Percentiles rank a stretch among this genome's conserved stretches.
Evolutionary conservation across 176 grass and related monocot genomes (phyloP).

Genomic region (Neostapfia colusana): DNA sequence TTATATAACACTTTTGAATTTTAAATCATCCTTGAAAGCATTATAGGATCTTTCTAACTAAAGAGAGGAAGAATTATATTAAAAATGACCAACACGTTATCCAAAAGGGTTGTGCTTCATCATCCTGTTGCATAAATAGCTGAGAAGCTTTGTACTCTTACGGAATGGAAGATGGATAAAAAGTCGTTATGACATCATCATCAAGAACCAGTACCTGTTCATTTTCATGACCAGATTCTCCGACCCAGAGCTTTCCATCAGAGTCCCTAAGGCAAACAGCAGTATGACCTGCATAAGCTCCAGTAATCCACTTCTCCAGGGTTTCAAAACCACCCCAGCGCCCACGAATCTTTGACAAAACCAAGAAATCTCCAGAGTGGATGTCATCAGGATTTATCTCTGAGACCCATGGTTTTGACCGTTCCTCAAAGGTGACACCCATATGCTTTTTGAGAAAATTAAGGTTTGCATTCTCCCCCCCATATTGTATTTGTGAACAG

Average conservation of each 20-base stretch:
- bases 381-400: conserved; percentile 79
- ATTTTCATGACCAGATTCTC: conserved; percentile 97
- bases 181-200: neutral
- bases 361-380: conserved; percentile 91
- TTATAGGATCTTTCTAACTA: neutral
- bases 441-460: conserved; percentile 94
- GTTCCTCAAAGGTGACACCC: conserved; percentile 84
- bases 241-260: conserved; percentile 92
- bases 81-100: neutral
- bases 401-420: conserved; percentile 88
- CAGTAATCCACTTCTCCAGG: conserved; percentile 97
- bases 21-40: neutral
- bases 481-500: conserved; percentile 84
- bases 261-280: conserved; percentile 87
- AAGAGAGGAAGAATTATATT: neutral
- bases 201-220: conserved; percentile 55
- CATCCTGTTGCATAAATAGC: neutral
- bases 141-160: conserved; percentile 1
- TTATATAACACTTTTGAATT: neutral
- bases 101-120: neutral
- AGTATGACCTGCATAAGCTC: conserved; percentile 88
- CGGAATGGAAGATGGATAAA: conserved; percentile 14
- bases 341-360: conserved; percentile 89
- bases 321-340: conserved; percentile 97
- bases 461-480: conserved; percentile 88